phyloP scores from a whole-genome alignment of 1,284 basidiomycete species.

The Cryptococcus maquisensis region DNA sequence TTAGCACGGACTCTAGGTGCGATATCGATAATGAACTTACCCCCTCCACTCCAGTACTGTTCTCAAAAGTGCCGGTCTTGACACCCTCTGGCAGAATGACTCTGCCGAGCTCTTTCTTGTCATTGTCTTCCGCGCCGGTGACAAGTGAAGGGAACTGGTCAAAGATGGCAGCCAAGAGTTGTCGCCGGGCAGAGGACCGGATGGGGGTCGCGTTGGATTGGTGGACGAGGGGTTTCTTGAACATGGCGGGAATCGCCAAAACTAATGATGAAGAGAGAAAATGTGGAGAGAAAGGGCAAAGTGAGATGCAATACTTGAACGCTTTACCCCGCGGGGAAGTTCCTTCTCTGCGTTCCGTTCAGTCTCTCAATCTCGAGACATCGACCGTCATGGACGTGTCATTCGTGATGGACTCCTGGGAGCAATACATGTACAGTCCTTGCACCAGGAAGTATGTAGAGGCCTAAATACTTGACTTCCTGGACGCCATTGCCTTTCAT shows the following conservation, averaged over 20 bases:
- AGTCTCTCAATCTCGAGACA: too few species aligned
- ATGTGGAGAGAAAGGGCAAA: background rate
- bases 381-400: too few species aligned
- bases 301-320: background rate
- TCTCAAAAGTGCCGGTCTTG: constrained; percentile 35
- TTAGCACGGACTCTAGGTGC: constrained; percentile 6
- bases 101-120: constrained; percentile 37
- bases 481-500: too few species aligned
- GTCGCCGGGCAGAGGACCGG: constrained; percentile 43
- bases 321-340: background rate
- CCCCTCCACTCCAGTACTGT: constrained; percentile 41
- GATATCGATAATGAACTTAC: constrained; percentile 20
- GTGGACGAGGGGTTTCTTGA: constrained; percentile 47
- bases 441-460: too few species aligned
- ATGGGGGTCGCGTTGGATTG: constrained; percentile 47
- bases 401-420: too few species aligned
- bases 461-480: too few species aligned
- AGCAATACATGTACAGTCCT: too few species aligned
- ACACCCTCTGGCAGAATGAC: constrained; percentile 44
- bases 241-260: constrained; percentile 27
- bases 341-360: background rate
- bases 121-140: background rate
- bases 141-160: constrained; percentile 32
- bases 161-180: constrained; percentile 33
- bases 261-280: background rate